Conservation (phyloP, 805 yeast species). For the Saturnispora besseyi region DNA sequence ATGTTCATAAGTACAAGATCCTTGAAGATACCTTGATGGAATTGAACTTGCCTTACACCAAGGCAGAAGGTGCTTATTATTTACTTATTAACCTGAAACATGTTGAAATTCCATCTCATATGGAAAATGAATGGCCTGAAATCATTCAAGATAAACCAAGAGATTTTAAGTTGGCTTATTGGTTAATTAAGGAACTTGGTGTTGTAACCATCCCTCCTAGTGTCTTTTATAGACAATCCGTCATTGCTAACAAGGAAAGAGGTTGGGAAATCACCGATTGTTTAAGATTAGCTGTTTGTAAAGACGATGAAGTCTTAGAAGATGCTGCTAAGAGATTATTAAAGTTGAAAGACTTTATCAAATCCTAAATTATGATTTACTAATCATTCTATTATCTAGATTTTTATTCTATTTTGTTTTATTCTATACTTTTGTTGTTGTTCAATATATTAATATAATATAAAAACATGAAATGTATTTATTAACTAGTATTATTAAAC, state of each 20-base stretch:
- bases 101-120: slow-evolving; percentile 63
- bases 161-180: slow-evolving; percentile 83
- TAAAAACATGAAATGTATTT: not conserved
- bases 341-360: slow-evolving; percentile 31
- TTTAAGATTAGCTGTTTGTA: slow-evolving; percentile 92
- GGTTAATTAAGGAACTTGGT: slow-evolving; percentile 88
- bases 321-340: slow-evolving; percentile 74
- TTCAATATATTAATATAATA: not conserved
- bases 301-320: slow-evolving; percentile 70
- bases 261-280: slow-evolving; percentile 35
- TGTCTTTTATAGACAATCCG: slow-evolving; percentile 70
- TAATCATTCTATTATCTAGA: not conserved
- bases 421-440: not conserved
- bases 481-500: not conserved
- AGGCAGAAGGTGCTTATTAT: slow-evolving; percentile 91
- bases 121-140: slow-evolving; percentile 45
- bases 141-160: slow-evolving; percentile 61
- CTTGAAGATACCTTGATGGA: slow-evolving; percentile 77
- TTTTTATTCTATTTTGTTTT: not conserved
- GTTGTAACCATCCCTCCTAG: slow-evolving; percentile 97
- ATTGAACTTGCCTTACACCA: slow-evolving; percentile 79
- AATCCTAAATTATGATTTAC: not conserved
- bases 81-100: slow-evolving; percentile 80
- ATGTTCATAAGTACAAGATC: slow-evolving; percentile 61
- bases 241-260: slow-evolving; percentile 43